Evolutionary conservation across 2,329 filamentous ascomycete genomes (phyloP), one percentile per base, ranked within the genome.

Genomic region (Fusarium camptoceras): DNA sequence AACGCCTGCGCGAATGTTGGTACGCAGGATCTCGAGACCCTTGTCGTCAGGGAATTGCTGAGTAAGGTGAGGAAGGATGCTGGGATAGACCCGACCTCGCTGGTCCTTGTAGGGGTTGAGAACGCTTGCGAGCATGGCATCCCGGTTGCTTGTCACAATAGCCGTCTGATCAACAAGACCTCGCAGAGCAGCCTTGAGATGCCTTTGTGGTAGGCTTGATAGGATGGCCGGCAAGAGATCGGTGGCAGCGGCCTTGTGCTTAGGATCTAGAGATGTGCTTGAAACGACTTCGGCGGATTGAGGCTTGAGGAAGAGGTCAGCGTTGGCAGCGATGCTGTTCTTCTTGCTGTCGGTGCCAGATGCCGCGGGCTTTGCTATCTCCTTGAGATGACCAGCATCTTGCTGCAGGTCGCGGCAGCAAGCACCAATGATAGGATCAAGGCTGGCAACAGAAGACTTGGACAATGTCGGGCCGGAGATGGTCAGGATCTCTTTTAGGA

Each of bases 81-180:
- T 96, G 28, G 92, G 85, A 64, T 89, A 88, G 54, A 88, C 86
- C 68, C 88, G 84, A 43, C 90, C 87, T 76, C 89, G 85, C 75
- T 87, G 83, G 75, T 89, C 83, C 67, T 89, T 82, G 78, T 90
- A 88, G 1, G 94, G 93, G 78, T 96, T 94, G 63, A 98, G 83
- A 15, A 97, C 89, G 77, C 93, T 95, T 8, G 94, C 89, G 14
- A 96, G 76, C 87, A 98, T 92, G 43, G 92, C 91, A 31, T 90
- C 84, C 76, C 89, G 90, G 77, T 91, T 86, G 63, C 86, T 85
- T 8, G 85, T 87, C 24, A 97, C 81, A 59, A 97, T 91, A 22
- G 93, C 92, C 5, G 92, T 93, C 69, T 92, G 91, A 76, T 98
- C 94, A 67, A 97, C 85, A 50, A 93, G 88, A 14, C 90, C 87